A percentile compares a stretch with the other conserved stretches of the same genome.
Conservation (phyloP, 2,329 filamentous ascomycete genomes). For the Eutypa lata region DNA sequence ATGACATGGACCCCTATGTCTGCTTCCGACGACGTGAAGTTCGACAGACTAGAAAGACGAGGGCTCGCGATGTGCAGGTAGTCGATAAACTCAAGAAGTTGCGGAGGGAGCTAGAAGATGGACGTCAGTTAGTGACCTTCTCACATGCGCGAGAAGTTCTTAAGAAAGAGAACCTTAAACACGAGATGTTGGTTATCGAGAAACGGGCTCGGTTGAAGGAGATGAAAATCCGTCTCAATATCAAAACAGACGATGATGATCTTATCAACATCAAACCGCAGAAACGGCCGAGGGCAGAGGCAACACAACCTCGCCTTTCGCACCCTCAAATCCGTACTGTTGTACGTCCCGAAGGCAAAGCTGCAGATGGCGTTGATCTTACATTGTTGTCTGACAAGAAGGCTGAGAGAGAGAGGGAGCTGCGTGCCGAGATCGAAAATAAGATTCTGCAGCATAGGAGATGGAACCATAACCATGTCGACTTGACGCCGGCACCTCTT, state of each 20-base stretch:
- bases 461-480: slow-evolving; percentile 88
- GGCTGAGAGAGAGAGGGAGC: slow-evolving; percentile 76
- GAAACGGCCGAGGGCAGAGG: slow-evolving; percentile 59
- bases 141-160: slow-evolving; percentile 77
- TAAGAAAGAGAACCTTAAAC: slow-evolving; percentile 72
- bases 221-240: slow-evolving; percentile 80
- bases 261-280: slow-evolving; percentile 86
- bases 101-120: slow-evolving; percentile 86
- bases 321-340: slow-evolving; percentile 67
- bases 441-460: slow-evolving; percentile 85
- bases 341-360: slow-evolving; percentile 65
- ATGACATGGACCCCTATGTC: slow-evolving; percentile 95
- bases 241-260: slow-evolving; percentile 92
- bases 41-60: slow-evolving; percentile 89
- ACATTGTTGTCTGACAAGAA: slow-evolving; percentile 72
- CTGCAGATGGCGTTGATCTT: slow-evolving; percentile 71
- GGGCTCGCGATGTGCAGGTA: slow-evolving; percentile 88
- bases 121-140: slow-evolving; percentile 73
- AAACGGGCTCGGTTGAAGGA: slow-evolving; percentile 80
- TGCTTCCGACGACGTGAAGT: slow-evolving; percentile 96
- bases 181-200: slow-evolving; percentile 78
- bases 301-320: slow-evolving; percentile 55
- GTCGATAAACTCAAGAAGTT: slow-evolving; percentile 92
- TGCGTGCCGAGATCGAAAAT: slow-evolving; percentile 77
- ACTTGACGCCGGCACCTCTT: slow-evolving; percentile 81